Conservation (phyloP, 1,284 basidiomycete species). For the Ustilago lituana region DNA sequence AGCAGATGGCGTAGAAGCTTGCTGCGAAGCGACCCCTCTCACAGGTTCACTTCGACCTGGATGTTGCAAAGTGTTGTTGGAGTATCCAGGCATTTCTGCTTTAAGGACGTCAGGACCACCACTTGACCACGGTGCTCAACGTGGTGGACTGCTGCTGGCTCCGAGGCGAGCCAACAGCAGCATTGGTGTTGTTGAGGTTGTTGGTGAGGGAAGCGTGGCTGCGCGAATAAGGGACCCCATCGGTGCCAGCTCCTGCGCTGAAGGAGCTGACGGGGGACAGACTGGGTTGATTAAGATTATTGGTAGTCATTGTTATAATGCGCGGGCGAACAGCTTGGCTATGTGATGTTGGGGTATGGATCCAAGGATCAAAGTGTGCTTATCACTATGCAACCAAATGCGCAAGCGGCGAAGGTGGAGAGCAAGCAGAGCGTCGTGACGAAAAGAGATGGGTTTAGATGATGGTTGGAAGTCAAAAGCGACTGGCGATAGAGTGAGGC, state of each 20-base stretch:
- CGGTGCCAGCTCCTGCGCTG: conserved; percentile 43
- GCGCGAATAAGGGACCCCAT: conserved; percentile 48
- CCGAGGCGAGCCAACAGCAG: conserved; percentile 40
- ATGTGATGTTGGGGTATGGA: conserved; percentile 1
- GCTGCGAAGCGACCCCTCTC: conserved; percentile 60
- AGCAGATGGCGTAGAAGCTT: conserved; percentile 16
- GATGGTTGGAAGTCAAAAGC: too few relatives aligned
- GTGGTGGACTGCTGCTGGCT: conserved; percentile 51
- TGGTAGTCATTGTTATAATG: conserved; percentile 46
- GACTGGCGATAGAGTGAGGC: too few relatives aligned
- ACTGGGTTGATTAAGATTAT: conserved; percentile 47
- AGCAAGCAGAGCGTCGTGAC: neutral
- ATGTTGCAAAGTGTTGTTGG: conserved; percentile 27
- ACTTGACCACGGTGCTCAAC: conserved; percentile 56
- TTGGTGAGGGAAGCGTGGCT: conserved; percentile 5
- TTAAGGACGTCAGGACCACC: conserved; percentile 58
- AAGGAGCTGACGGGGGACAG: conserved; percentile 48
- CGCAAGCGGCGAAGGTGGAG: neutral
- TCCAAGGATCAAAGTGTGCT: neutral
- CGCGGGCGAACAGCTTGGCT: conserved; percentile 46
- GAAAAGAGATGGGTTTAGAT: neutral
- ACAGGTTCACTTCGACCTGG: conserved; percentile 61
- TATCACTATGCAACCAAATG: neutral
- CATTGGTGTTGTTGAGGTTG: neutral
- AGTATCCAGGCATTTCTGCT: conserved; percentile 61